These are phyloP conservation scores for Penicillium alfredii DNA, from an alignment of 495 filamentous ascomycete species.

Conservation along the genomic window DNA sequence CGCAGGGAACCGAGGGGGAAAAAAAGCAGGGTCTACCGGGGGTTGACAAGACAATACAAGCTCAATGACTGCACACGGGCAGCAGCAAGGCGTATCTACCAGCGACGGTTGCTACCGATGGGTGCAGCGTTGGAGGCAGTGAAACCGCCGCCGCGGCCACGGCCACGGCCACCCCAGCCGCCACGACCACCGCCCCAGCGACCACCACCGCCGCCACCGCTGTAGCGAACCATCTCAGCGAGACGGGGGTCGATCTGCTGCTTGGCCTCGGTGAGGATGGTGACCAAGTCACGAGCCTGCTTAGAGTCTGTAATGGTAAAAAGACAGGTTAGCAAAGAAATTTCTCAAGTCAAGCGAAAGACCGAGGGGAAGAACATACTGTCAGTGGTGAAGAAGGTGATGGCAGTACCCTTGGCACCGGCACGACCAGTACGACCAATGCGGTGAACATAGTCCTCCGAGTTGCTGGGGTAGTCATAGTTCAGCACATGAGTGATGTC, in stretches of 20 bases:
- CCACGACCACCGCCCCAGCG: slow-evolving; percentile 63
- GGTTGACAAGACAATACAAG: slow-evolving; percentile 25
- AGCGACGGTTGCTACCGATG: slow-evolving; percentile 56
- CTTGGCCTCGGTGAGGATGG: slow-evolving; percentile 91
- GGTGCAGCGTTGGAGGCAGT: slow-evolving; percentile 61
- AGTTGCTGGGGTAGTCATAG: slow-evolving; percentile 99
- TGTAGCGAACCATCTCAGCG: slow-evolving; percentile 89
- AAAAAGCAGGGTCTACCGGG: slow-evolving; percentile 33
- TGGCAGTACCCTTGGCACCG: slow-evolving; percentile 80
- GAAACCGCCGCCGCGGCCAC: slow-evolving; percentile 43
- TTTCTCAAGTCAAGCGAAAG: too few relatives aligned
- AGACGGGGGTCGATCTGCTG: slow-evolving; percentile 97
- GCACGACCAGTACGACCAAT: slow-evolving; percentile 93
- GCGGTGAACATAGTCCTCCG: slow-evolving; percentile 97
- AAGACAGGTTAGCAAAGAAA: too few relatives aligned
- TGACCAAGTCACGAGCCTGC: slow-evolving; percentile 91
- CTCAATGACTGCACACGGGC: slow-evolving; percentile 20
- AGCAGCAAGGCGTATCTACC: slow-evolving; percentile 38
- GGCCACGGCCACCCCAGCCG: slow-evolving; percentile 49
- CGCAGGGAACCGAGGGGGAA: slow-evolving; percentile 28
- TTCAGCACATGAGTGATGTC: slow-evolving; percentile 99
- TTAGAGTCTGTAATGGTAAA: slow-evolving; percentile 65
- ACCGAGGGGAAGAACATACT: slow-evolving; percentile 58
- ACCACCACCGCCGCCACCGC: slow-evolving; percentile 73
- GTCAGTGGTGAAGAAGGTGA: slow-evolving; percentile 96